Conservation (phyloP, 2,329 filamentous ascomycete species). For the Cryphonectria naterciae region DNA sequence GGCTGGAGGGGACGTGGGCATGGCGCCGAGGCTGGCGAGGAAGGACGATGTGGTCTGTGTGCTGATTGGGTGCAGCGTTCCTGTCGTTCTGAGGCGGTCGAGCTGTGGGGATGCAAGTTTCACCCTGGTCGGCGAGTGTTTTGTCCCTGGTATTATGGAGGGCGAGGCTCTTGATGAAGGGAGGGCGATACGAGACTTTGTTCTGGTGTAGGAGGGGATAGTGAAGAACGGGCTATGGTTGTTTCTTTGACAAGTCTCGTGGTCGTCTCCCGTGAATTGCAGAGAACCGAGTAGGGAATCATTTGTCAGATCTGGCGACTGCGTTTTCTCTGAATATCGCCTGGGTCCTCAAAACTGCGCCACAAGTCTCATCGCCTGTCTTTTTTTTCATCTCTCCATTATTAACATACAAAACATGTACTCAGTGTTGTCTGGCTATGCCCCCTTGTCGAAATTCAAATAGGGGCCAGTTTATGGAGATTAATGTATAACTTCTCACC, state of each 20-base stretch:
- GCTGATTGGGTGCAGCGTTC: slow-evolving; percentile 9
- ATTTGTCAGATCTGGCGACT: too few species aligned
- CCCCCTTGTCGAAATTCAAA: too few species aligned
- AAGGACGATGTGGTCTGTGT: slow-evolving; percentile 2
- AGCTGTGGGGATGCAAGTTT: neutral
- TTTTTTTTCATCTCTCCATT: too few species aligned
- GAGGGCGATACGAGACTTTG: neutral
- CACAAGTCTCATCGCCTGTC: too few species aligned
- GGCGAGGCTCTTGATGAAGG: neutral
- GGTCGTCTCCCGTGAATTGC: neutral
- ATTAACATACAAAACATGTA: too few species aligned
- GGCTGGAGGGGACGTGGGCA: neutral
- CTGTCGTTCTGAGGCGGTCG: neutral
- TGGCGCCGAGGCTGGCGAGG: slow-evolving; percentile 2
- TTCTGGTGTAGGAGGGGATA: neutral
- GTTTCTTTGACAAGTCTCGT: neutral
- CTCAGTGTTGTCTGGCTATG: too few species aligned
- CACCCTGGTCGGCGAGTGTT: slow-evolving; percentile 8
- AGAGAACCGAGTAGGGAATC: too few species aligned
- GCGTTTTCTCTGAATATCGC: too few species aligned
- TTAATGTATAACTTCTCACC: too few species aligned
- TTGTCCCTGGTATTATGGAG: slow-evolving; percentile 10
- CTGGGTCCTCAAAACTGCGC: too few species aligned
- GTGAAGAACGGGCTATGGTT: neutral
- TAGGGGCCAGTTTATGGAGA: too few species aligned